A percentile compares a stretch with the other conserved stretches of the same genome.
These are phyloP conservation scores for Gossypium schwendimanii DNA, from an alignment of 441 rosid genomes.

Conservation along the genomic window DNA sequence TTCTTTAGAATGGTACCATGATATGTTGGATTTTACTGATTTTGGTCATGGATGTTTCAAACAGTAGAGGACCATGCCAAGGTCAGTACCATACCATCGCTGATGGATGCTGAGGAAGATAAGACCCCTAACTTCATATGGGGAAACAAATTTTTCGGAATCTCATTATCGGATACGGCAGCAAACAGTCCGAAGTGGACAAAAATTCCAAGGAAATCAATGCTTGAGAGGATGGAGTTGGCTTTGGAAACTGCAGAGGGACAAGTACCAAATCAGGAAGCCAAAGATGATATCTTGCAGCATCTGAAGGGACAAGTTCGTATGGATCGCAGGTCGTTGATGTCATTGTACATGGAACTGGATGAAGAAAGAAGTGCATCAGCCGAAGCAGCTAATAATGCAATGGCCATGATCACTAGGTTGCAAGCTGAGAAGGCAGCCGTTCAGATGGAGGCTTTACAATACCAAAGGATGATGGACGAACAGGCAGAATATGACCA, in stretches of 20 bases:
- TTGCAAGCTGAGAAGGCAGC: slow-evolving; percentile 94
- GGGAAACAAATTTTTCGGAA: slow-evolving; percentile 71
- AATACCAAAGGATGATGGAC: slow-evolving; percentile 98
- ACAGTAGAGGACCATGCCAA: slow-evolving; percentile 36
- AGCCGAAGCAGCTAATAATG: slow-evolving; percentile 86
- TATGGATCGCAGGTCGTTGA: slow-evolving; percentile 70
- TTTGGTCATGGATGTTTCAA: slow-evolving; percentile 11
- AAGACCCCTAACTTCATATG: slow-evolving; percentile 48
- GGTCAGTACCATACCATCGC: slow-evolving; percentile 29
- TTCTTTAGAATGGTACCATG: neutral
- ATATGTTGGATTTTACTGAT: neutral
- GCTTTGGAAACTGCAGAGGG: slow-evolving; percentile 38
- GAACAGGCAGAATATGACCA: slow-evolving; percentile 90
- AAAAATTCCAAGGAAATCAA: slow-evolving; percentile 36
- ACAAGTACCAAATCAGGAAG: slow-evolving; percentile 24
- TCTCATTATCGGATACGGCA: slow-evolving; percentile 51
- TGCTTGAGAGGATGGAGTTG: slow-evolving; percentile 44
- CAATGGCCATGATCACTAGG: slow-evolving; percentile 94
- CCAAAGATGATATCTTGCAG: slow-evolving; percentile 44
- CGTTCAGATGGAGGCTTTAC: slow-evolving; percentile 96
- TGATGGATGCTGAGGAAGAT: slow-evolving; percentile 42
- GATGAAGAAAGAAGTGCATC: slow-evolving; percentile 94
- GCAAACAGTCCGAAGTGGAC: slow-evolving; percentile 53
- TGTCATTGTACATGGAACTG: slow-evolving; percentile 76
- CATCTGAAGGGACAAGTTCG: slow-evolving; percentile 66